A percentile compares a stretch with the other conserved stretches of the same genome.
Evolutionary conservation across 176 grass and related monocot genomes (phyloP).

Genomic region (Dendrocalamus sinicus): DNA sequence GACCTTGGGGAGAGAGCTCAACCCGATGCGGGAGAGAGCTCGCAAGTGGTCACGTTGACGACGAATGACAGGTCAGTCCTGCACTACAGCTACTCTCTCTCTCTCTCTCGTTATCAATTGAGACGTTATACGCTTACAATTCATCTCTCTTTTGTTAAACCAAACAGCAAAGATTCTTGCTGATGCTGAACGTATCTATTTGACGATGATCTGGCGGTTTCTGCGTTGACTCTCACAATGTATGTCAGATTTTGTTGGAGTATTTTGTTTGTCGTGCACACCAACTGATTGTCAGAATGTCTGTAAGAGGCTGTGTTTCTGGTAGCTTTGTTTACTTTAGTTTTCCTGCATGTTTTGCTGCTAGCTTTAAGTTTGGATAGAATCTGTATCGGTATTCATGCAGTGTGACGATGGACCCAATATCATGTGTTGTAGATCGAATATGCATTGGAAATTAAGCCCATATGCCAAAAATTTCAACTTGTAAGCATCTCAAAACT

Average conservation of each 20-base stretch:
- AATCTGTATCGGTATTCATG: not conserved
- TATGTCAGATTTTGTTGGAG: too few species aligned
- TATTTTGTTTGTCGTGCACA: not conserved
- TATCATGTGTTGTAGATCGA: too few species aligned
- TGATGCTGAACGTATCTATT: not conserved
- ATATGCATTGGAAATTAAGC: not conserved
- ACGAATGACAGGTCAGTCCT: not conserved
- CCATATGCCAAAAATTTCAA: not conserved
- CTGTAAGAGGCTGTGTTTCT: not conserved
- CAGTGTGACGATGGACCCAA: too few species aligned
- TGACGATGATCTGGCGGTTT: not conserved
- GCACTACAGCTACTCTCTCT: not conserved
- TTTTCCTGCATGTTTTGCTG: not conserved
- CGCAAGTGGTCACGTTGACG: not conserved
- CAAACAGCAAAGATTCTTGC: not conserved
- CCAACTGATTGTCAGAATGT: too few species aligned
- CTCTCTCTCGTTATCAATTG: not conserved
- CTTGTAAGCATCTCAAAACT: not conserved
- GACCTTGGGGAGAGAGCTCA: too few species aligned
- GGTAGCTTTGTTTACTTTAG: not conserved
- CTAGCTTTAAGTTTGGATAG: not conserved
- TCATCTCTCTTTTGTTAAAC: not conserved
- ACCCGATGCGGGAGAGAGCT: not conserved
- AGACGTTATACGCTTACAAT: too few species aligned
- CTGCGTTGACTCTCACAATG: too few species aligned